These are phyloP conservation scores for Entomortierella beljakovae DNA, from an alignment of 192 early-diverging fungal species.

Conservation along the genomic window DNA sequence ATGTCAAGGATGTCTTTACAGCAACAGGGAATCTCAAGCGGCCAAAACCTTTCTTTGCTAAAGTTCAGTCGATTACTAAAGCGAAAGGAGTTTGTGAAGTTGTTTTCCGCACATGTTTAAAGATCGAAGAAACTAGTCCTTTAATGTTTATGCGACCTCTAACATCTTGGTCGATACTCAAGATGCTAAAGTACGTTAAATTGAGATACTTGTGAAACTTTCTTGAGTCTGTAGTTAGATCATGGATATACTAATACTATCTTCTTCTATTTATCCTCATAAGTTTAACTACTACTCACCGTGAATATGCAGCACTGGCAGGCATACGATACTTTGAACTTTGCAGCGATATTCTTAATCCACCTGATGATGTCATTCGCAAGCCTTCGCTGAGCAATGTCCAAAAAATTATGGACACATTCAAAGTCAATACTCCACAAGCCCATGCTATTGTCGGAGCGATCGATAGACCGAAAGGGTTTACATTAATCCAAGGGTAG, in stretches of 20 bases:
- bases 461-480: slow-evolving; percentile 72
- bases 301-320: slow-evolving; percentile 86
- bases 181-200: slow-evolving; percentile 60
- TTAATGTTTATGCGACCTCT: slow-evolving; percentile 58
- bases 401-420: slow-evolving; percentile 61
- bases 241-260: not conserved
- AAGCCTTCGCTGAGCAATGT: slow-evolving; percentile 54
- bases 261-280: slow-evolving; percentile 11
- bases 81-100: slow-evolving; percentile 61
- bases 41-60: slow-evolving; percentile 62
- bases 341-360: slow-evolving; percentile 71
- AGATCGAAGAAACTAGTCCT: slow-evolving; percentile 53
- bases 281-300: slow-evolving; percentile 78
- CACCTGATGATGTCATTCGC: slow-evolving; percentile 44
- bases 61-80: slow-evolving; percentile 59
- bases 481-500: slow-evolving; percentile 90
- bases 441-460: slow-evolving; percentile 85
- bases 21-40: slow-evolving; percentile 9
- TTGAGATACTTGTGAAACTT: not conserved
- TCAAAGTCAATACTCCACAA: slow-evolving; percentile 93
- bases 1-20: slow-evolving; percentile 46
- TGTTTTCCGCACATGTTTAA: slow-evolving; percentile 59
- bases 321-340: slow-evolving; percentile 73
- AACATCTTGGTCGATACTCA: slow-evolving; percentile 56
- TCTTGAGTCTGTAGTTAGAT: not conserved